A percentile compares a stretch with the other conserved stretches of the same genome.
These are phyloP conservation scores for Aulographum hederae DNA, from an alignment of 2,329 filamentous ascomycete genomes.

Conservation along the genomic window DNA sequence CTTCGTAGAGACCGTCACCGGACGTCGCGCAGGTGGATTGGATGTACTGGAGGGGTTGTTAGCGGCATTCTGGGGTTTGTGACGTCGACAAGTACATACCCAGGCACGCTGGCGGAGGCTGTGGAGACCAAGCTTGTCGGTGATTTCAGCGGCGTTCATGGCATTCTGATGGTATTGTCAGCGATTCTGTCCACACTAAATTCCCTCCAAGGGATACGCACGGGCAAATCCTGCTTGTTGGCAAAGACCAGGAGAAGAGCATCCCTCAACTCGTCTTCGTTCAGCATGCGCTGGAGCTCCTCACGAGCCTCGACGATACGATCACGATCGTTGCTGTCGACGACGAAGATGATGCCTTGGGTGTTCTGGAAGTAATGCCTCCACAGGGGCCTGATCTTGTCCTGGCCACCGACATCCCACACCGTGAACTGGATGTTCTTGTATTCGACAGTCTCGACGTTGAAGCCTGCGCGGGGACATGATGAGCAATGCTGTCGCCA, in stretches of 20 bases:
- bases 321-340: slow-evolving; percentile 82
- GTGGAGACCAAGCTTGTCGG: slow-evolving; percentile 98
- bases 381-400: slow-evolving; percentile 96
- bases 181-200: background rate
- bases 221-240: slow-evolving; percentile 93
- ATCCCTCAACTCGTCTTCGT: slow-evolving; percentile 95
- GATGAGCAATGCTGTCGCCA: too few species aligned
- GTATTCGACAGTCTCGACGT: slow-evolving; percentile 96
- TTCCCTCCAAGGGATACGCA: slow-evolving; percentile 32
- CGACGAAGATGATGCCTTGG: slow-evolving; percentile 95
- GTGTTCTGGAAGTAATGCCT: slow-evolving; percentile 94
- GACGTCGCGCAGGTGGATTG: slow-evolving; percentile 99
- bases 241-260: slow-evolving; percentile 88
- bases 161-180: background rate
- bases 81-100: slow-evolving; percentile 37
- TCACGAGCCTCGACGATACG: slow-evolving; percentile 86
- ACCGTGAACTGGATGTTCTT: slow-evolving; percentile 99
- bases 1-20: slow-evolving; percentile 98
- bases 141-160: slow-evolving; percentile 71
- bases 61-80: slow-evolving; percentile 12
- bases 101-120: slow-evolving; percentile 95
- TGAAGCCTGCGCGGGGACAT: slow-evolving; percentile 45
- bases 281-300: slow-evolving; percentile 92
- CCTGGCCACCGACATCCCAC: slow-evolving; percentile 96
- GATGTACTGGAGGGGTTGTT: slow-evolving; percentile 49